Base-by-base conservation (phyloP, 495 filamentous ascomycete genomes). In the Extremus antarcticus region DNA sequence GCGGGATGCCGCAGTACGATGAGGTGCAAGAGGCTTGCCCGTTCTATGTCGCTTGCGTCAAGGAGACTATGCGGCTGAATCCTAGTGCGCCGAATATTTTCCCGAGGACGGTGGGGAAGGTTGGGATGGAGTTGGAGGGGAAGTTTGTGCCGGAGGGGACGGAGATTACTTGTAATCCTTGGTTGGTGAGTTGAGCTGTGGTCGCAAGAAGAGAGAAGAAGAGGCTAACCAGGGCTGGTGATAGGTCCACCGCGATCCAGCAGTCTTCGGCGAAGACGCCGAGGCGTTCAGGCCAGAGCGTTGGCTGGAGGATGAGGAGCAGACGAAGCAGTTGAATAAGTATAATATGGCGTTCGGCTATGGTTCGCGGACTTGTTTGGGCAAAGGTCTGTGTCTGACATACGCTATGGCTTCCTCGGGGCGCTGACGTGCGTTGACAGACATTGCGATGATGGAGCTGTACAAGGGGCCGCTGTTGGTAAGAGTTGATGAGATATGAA, bases 371-470 rank as follows among this genome's bases (percentile, higher is more conserved):
- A 68, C 72, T 11, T 83, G 80, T 60, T 53, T 81, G 47, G 79
- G 79, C 0, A 73, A 65, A 23, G n/a, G n/a, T n/a, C n/a, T n/a
- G n/a, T n/a, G n/a, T n/a, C n/a, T 46, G 17, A 46, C 16, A 46
- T 46, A 9, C 8, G 43, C 7, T 20, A 17, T 20, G 43, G n/a
- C n/a, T 22, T n/a, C n/a, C n/a, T n/a, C n/a, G n/a, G n/a, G n/a
- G n/a, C n/a, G n/a, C n/a, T n/a, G 22, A 56, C n/a, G n/a, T n/a
- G n/a, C n/a, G n/a, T n/a, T n/a, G n/a, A n/a, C n/a, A n/a, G 71
- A 74, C 58, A 73, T 83, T 61, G 78, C 78, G 3, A 67, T 76
- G 63, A 75, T 78, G 69, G 78, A 83, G 66, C 58, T 82, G 56
- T 78, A 74, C 53, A 79, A 79, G 66, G 69, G 65, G 24, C 70